Evolutionary conservation across 1,284 basidiomycete genomes (phyloP).

Genomic region (Mycena citricolor): DNA sequence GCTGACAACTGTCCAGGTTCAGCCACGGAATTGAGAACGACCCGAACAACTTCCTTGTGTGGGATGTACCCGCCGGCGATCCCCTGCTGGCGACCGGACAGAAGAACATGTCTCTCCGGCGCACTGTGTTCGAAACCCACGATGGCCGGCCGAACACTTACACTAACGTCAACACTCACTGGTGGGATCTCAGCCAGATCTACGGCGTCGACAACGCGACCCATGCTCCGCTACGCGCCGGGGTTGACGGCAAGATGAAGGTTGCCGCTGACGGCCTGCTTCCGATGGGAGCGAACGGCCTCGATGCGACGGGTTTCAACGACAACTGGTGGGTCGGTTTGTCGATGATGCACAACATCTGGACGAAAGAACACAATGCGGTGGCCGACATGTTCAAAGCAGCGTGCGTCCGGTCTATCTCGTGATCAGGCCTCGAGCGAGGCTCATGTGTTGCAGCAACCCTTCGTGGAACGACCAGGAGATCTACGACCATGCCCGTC

Average conservation of each 20-base stretch:
- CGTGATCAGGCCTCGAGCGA: neutral
- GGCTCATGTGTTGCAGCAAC: neutral
- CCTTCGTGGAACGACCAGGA: slow-evolving; percentile 16
- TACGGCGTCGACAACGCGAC: slow-evolving; percentile 17
- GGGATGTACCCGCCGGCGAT: slow-evolving; percentile 6
- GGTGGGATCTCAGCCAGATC: slow-evolving; percentile 17
- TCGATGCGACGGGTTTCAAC: slow-evolving; percentile 13
- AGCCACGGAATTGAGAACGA: neutral
- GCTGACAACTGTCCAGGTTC: slow-evolving; percentile 1
- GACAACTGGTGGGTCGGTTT: slow-evolving; percentile 21
- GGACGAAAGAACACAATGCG: slow-evolving; percentile 17
- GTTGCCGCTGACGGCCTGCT: slow-evolving; percentile 12
- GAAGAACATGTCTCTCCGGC: slow-evolving; percentile 10
- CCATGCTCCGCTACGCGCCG: slow-evolving; percentile 11
- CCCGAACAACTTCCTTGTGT: neutral
- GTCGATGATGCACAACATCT: slow-evolving; percentile 17
- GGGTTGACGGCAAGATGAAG: slow-evolving; percentile 14
- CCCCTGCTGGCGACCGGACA: slow-evolving; percentile 13
- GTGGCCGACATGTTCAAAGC: slow-evolving; percentile 20
- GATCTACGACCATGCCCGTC: slow-evolving; percentile 18
- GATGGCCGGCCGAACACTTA: slow-evolving; percentile 11
- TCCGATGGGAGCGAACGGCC: slow-evolving; percentile 9
- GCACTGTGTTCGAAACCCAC: slow-evolving; percentile 10
- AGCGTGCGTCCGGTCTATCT: slow-evolving; percentile 2
- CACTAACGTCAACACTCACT: slow-evolving; percentile 14